Base-by-base conservation (phyloP, 352 stramenopile species). In the Discostella stelligera region DNA sequence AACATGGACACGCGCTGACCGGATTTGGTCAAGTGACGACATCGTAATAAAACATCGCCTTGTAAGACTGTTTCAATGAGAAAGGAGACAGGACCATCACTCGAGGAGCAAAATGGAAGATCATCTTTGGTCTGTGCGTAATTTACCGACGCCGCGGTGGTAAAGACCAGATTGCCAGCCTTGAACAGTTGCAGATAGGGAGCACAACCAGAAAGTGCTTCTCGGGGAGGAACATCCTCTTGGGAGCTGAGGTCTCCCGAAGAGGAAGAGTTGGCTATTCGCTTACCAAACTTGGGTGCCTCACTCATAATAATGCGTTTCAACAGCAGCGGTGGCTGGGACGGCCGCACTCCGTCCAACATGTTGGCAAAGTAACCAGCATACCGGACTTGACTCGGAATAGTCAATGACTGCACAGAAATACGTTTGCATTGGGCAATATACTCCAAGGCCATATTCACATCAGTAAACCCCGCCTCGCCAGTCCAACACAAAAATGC, bases 171-270 rank as follows among this genome's bases (percentile, higher is more conserved):
- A 76, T 97, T 96, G 25, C 97, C 97, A 13, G 89, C 93, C 85
- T 98, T 98, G 86, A 98, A 99, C 71, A 99, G 94, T 89, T 99
- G 97, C 44, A 99, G 71, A 82, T 98, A 98, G 50, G 97, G 97
- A 68, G 95, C 97, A 84, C 96, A 99, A 5, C 96, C 97, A 66
- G 87, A 69, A 9, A 81, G 18, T n/a, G 37, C n/a, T 55, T 66
- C 66, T 23, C 32, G 37, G 50, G 39, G 16, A 64, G 9, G 48
- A 21, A 27, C 25, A n/a, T 66, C 32, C 5, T 62, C 48, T 18
- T 66, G 4, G 25, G 25, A 23, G 23, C 39, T 69, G 6, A 71
- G n/a, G 13, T 54, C 41, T 32, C 55, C 65, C 68, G 75, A 49
- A 0, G 74, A 62, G 20, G 7, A 1, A 80, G 87, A 61, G 91